A percentile compares a stretch with the other conserved stretches of the same genome.
These are phyloP conservation scores for Tylopilus sp. DNA, from an alignment of 768 basidiomycete genomes.

Conservation along the genomic window DNA sequence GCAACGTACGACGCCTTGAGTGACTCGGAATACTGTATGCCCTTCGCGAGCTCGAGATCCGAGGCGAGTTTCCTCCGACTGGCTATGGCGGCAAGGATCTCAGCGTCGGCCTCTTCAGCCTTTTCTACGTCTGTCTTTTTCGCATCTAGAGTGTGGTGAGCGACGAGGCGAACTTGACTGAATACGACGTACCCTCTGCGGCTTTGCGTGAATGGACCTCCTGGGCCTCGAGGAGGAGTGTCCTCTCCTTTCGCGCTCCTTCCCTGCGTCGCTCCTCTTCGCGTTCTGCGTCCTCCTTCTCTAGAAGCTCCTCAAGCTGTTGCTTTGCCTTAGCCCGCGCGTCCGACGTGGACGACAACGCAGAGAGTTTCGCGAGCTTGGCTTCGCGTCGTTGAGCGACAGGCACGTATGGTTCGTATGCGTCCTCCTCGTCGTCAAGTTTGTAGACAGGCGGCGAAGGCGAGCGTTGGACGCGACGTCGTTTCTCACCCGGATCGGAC, in stretches of 20 bases:
- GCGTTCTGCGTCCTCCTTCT: constrained; percentile 66
- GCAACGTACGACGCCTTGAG: constrained; percentile 71
- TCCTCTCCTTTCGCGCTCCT: constrained; percentile 77
- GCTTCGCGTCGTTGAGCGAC: constrained; percentile 81
- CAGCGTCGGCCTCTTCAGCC: constrained; percentile 83
- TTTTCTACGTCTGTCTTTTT: constrained; percentile 86
- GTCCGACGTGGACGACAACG: constrained; percentile 53
- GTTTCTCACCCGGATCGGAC: constrained; percentile 40
- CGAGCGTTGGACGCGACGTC: constrained; percentile 51
- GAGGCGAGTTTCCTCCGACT: constrained; percentile 89
- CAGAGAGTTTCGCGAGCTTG: constrained; percentile 72
- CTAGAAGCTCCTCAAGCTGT: constrained; percentile 55
- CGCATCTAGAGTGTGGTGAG: constrained; percentile 52
- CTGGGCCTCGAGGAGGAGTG: constrained; percentile 88
- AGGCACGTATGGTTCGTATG: constrained; percentile 84
- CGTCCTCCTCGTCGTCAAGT: constrained; percentile 57
- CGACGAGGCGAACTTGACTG: constrained; percentile 1
- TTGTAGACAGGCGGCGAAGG: constrained; percentile 57
- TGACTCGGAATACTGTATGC: constrained; percentile 86
- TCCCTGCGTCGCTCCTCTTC: constrained; percentile 78
- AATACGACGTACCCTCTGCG: constrained; percentile 57
- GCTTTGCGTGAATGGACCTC: constrained; percentile 87
- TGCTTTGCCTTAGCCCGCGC: constrained; percentile 43
- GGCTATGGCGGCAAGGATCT: constrained; percentile 88
- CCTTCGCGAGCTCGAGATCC: constrained; percentile 89